A percentile compares a stretch with the other conserved stretches of the same genome.
These are phyloP conservation scores for Teunomyces barrocoloradensis DNA, from an alignment of 805 yeast genomes.

Conservation along the genomic window DNA sequence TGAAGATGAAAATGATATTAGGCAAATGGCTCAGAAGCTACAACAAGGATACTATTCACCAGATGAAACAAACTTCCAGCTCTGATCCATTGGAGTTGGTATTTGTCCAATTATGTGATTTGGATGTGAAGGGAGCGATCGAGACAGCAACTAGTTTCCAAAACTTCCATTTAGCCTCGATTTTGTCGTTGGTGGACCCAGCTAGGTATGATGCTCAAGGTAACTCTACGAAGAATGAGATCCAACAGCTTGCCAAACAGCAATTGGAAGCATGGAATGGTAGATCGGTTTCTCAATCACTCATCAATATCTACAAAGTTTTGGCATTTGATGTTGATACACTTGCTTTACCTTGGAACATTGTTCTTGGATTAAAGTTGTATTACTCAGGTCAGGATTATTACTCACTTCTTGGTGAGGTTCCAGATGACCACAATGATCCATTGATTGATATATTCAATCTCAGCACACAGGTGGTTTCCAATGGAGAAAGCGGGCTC, in stretches of 20 bases:
- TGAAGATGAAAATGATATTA: constrained; percentile 45
- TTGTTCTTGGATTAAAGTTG: constrained; percentile 56
- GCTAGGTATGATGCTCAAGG: constrained; percentile 55
- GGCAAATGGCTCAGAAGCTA: constrained; percentile 56
- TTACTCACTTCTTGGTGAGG: constrained; percentile 1
- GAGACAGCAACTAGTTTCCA: constrained; percentile 55
- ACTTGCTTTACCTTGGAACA: constrained; percentile 61
- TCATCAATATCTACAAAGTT: constrained; percentile 61
- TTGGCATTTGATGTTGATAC: constrained; percentile 52
- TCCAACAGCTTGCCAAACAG: constrained; percentile 43
- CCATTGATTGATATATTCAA: constrained; percentile 19
- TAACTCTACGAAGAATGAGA: constrained; percentile 46
- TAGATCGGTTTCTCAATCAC: constrained; percentile 49
- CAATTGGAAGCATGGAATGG: constrained; percentile 70
- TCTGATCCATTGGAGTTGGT: constrained; percentile 50
- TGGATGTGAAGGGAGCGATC: constrained; percentile 62
- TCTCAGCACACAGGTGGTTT: constrained; percentile 11
- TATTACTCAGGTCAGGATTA: constrained; percentile 40
- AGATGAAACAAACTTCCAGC: constrained; percentile 17
- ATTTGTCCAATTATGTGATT: constrained; percentile 48
- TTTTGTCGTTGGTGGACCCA: constrained; percentile 70
- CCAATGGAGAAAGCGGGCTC: constrained; percentile 3
- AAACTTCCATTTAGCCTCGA: constrained; percentile 67
- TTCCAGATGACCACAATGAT: constrained; percentile 11
- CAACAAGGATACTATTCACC: constrained; percentile 33